Evolutionary conservation across 2,329 filamentous ascomycete species (phyloP).

Genomic region (Verticillium nubilum): DNA sequence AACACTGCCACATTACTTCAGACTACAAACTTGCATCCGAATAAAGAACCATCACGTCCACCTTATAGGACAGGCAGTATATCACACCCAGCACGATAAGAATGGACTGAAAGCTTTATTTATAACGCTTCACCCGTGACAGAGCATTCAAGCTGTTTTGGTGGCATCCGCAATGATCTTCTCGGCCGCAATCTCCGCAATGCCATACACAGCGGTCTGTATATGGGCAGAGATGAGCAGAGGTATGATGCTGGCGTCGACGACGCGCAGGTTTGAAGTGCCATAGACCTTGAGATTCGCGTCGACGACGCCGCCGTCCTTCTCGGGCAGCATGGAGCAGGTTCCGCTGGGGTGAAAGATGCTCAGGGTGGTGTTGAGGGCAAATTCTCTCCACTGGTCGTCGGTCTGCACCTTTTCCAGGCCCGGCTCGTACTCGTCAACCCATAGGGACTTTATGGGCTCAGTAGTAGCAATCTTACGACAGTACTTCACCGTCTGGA

Average conservation of each 20-base stretch:
- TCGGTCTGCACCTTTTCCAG: conserved; percentile 13
- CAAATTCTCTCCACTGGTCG: conserved; percentile 14
- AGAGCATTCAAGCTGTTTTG: too few relatives aligned
- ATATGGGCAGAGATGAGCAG: conserved; percentile 40
- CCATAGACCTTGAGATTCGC: conserved; percentile 39
- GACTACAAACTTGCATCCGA: too few relatives aligned
- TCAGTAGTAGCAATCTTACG: conserved; percentile 23
- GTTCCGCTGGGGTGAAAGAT: conserved; percentile 38
- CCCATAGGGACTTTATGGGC: conserved; percentile 24
- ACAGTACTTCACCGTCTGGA: conserved; percentile 23
- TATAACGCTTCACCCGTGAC: too few relatives aligned
- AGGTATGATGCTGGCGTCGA: conserved; percentile 45
- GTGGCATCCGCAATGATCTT: conserved; percentile 14
- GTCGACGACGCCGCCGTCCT: conserved; percentile 40
- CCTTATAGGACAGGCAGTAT: too few relatives aligned
- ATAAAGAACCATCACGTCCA: too few relatives aligned
- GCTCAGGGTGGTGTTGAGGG: conserved; percentile 11
- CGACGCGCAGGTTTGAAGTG: conserved; percentile 39
- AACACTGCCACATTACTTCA: too few relatives aligned
- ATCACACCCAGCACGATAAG: too few relatives aligned
- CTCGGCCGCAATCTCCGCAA: conserved; percentile 39
- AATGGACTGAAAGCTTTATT: too few relatives aligned
- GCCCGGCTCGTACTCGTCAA: conserved; percentile 27
- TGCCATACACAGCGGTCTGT: conserved; percentile 46
- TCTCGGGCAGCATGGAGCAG: conserved; percentile 38